Conservation (phyloP, 1,284 basidiomycete species). For the Malassezia caprae region DNA sequence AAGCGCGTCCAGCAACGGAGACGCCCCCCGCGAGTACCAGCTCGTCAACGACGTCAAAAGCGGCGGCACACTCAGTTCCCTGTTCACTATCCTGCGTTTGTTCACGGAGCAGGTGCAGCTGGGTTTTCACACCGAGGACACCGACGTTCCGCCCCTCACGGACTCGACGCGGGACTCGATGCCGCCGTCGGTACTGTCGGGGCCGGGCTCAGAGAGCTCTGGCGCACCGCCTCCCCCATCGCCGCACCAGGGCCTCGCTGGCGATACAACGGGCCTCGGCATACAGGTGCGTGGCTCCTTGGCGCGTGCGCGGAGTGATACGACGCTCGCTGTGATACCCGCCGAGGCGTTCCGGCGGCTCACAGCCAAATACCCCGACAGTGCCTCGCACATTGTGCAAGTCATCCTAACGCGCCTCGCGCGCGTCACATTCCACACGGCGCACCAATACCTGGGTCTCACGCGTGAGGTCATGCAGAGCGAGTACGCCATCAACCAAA, state of each 20-base stretch:
- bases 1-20: slow-evolving; percentile 5
- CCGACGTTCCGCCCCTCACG: not conserved
- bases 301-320: slow-evolving; percentile 82
- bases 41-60: slow-evolving; percentile 45
- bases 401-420: slow-evolving; percentile 92
- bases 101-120: slow-evolving; percentile 96
- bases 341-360: slow-evolving; percentile 83
- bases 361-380: slow-evolving; percentile 91
- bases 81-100: slow-evolving; percentile 86
- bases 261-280: not conserved
- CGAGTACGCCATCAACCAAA: slow-evolving; percentile 89
- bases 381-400: slow-evolving; percentile 93
- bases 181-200: not conserved
- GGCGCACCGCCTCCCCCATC: not conserved
- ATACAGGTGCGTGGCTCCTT: slow-evolving; percentile 50
- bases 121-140: slow-evolving; percentile 50
- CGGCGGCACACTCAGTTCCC: slow-evolving; percentile 70
- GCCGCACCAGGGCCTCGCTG: not conserved
- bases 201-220: not conserved
- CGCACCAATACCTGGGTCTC: slow-evolving; percentile 88
- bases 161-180: not conserved
- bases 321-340: slow-evolving; percentile 94
- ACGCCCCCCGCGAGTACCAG: slow-evolving; percentile 29
- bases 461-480: slow-evolving; percentile 91
- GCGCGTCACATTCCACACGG: slow-evolving; percentile 85